Evolutionary conservation across 2,329 filamentous ascomycete species (phyloP).

Genomic region (Cladosporium sp.): DNA sequence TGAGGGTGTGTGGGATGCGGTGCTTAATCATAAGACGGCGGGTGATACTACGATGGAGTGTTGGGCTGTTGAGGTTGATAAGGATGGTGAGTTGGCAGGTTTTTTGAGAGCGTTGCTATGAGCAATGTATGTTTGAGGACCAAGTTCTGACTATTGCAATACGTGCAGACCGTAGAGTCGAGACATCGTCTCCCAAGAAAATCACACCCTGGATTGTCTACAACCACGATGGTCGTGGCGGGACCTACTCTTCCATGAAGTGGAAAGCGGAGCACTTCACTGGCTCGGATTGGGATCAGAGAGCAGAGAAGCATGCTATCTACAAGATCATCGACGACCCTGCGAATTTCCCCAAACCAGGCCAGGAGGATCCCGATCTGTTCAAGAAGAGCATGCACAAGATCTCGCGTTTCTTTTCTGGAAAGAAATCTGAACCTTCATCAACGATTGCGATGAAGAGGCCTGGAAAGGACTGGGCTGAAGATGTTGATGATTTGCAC

Average conservation of each 20-base stretch:
- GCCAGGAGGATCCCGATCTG: constrained; percentile 18
- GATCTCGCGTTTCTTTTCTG: constrained; percentile 20
- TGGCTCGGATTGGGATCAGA: constrained; percentile 62
- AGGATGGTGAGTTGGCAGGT: constrained; percentile 19
- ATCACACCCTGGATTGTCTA: constrained; percentile 67
- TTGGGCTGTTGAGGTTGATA: constrained; percentile 59
- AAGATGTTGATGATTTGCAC: constrained; percentile 56
- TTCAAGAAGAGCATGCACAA: constrained; percentile 20
- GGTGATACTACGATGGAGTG: constrained; percentile 62
- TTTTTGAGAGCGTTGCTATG: constrained; percentile 14
- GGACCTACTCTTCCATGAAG: constrained; percentile 56
- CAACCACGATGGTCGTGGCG: constrained; percentile 55
- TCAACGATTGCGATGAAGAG: constrained; percentile 15
- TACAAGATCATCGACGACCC: constrained; percentile 56
- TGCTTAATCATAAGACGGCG: constrained; percentile 68
- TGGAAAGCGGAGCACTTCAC: constrained; percentile 66
- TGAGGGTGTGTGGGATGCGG: constrained; percentile 63
- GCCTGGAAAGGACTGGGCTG: constrained; percentile 58
- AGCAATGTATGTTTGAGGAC: too few relatives aligned
- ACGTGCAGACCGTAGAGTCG: constrained; percentile 48
- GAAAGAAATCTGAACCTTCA: constrained; percentile 6
- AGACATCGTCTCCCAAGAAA: constrained; percentile 52
- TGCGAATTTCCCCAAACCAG: constrained; percentile 25
- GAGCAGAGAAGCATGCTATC: constrained; percentile 54
- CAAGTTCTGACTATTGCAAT: not conserved